Conservation (phyloP, 2,329 filamentous ascomycete species). For the Pseudopithomyces maydicus region DNA sequence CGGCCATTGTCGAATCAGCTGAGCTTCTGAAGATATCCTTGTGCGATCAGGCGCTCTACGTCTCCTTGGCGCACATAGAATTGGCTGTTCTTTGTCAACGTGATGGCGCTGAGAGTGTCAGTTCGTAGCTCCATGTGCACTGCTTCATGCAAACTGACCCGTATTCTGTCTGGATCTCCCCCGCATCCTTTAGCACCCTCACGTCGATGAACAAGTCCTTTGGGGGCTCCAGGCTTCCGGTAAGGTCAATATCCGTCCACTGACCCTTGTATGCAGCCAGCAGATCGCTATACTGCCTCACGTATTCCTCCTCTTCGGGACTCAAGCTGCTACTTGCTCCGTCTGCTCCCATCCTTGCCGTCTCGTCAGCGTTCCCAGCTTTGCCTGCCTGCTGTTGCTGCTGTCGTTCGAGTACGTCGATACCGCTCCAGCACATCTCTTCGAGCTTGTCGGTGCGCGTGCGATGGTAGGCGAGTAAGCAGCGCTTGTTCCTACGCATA, state of each 20-base stretch:
- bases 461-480: constrained; percentile 90
- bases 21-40: constrained; percentile 92
- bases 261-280: constrained; percentile 96
- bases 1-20: constrained; percentile 59
- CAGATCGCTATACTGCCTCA: constrained; percentile 87
- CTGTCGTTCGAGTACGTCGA: constrained; percentile 75
- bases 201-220: constrained; percentile 96
- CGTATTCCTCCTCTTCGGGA: constrained; percentile 96
- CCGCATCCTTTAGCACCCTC: constrained; percentile 91
- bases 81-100: constrained; percentile 95
- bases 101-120: constrained; percentile 72
- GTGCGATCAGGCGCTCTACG: constrained; percentile 90
- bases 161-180: constrained; percentile 99
- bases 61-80: constrained; percentile 96
- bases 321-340: constrained; percentile 76
- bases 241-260: constrained; percentile 97
- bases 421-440: constrained; percentile 88
- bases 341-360: constrained; percentile 50
- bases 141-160: constrained; percentile 64
- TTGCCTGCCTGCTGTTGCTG: constrained; percentile 52
- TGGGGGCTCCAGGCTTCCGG: constrained; percentile 91
- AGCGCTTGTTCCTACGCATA: constrained; percentile 96
- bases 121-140: neutral
- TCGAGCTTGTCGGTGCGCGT: constrained; percentile 90
- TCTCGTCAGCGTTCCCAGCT: constrained; percentile 19